phyloP scores from a whole-genome alignment of 345 rosid species.

The Sonneratia caseolaris region DNA sequence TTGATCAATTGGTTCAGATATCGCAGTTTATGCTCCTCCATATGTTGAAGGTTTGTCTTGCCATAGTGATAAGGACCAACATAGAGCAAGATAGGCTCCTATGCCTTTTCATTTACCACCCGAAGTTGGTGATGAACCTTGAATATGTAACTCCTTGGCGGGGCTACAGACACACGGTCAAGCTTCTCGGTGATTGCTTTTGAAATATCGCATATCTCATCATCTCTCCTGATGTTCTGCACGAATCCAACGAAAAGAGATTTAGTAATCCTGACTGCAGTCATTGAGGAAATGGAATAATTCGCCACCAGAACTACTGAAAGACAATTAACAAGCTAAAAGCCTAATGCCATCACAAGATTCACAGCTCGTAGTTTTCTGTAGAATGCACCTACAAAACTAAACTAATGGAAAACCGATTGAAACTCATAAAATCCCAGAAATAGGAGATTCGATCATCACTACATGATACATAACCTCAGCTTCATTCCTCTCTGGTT shows the following conservation, averaged over 20 bases:
- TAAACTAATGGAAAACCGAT: too few species aligned
- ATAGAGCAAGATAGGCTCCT: slow-evolving; percentile 8
- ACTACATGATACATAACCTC: too few species aligned
- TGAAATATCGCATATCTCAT: background rate
- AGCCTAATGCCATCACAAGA: too few species aligned
- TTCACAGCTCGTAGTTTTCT: too few species aligned
- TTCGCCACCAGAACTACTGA: background rate
- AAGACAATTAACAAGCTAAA: too few species aligned
- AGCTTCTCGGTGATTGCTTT: background rate
- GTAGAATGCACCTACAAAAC: too few species aligned
- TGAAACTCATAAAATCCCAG: too few species aligned
- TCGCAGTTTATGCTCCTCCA: slow-evolving; percentile 12
- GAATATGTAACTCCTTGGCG: background rate
- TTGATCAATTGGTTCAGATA: slow-evolving; percentile 5
- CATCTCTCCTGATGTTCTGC: background rate
- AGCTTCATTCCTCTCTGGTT: background rate
- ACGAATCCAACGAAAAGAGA: background rate
- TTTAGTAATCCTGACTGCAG: background rate
- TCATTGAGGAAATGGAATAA: background rate
- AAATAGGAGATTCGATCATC: too few species aligned
- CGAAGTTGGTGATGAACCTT: slow-evolving; percentile 2
- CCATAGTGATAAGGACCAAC: slow-evolving; percentile 13
- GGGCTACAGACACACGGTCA: background rate
- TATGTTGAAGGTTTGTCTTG: background rate
- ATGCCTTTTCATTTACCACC: slow-evolving; percentile 4